These are phyloP conservation scores for Isatis tinctoria DNA, from an alignment of 345 rosid genomes.

Conservation along the genomic window DNA sequence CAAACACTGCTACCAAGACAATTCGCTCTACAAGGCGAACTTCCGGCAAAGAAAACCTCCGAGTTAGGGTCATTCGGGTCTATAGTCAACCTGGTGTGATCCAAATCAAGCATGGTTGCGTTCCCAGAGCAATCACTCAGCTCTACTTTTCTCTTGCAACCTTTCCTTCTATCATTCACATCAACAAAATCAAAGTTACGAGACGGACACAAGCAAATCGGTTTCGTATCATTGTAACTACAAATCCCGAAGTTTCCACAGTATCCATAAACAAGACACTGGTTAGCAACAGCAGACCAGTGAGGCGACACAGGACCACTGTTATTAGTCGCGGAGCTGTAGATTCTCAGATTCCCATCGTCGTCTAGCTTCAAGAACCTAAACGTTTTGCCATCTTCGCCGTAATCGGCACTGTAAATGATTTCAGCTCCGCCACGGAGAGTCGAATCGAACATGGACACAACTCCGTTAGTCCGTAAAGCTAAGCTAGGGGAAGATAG, in stretches of 20 bases:
- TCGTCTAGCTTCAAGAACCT: constrained; percentile 51
- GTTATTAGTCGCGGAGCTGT: constrained; percentile 30
- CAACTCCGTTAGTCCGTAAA: constrained; percentile 43
- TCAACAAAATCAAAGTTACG: constrained; percentile 52
- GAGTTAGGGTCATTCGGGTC: constrained; percentile 29
- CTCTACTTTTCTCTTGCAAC: constrained; percentile 56
- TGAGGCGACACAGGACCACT: constrained; percentile 20
- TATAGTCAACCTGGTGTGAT: constrained; percentile 38
- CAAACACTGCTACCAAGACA: constrained; percentile 46
- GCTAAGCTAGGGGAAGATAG: constrained; percentile 41
- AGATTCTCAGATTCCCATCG: constrained; percentile 69
- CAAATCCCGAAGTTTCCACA: constrained; percentile 66
- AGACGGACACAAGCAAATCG: constrained; percentile 60
- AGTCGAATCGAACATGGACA: constrained; percentile 32
- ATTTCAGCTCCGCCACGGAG: constrained; percentile 17
- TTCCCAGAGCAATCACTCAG: constrained; percentile 41
- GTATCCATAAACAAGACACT: constrained; percentile 54
- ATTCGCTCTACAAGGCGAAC: constrained; percentile 44
- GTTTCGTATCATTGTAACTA: constrained; percentile 39
- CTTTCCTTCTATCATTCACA: constrained; percentile 43
- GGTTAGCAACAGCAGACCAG: constrained; percentile 59
- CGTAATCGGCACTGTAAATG: constrained; percentile 54
- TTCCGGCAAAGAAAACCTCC: constrained; percentile 33
- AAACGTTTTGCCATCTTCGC: constrained; percentile 42
- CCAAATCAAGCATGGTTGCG: constrained; percentile 47